Evolutionary conservation across 208 protist species (phyloP).

Genomic region (Crithidia mellificae): DNA sequence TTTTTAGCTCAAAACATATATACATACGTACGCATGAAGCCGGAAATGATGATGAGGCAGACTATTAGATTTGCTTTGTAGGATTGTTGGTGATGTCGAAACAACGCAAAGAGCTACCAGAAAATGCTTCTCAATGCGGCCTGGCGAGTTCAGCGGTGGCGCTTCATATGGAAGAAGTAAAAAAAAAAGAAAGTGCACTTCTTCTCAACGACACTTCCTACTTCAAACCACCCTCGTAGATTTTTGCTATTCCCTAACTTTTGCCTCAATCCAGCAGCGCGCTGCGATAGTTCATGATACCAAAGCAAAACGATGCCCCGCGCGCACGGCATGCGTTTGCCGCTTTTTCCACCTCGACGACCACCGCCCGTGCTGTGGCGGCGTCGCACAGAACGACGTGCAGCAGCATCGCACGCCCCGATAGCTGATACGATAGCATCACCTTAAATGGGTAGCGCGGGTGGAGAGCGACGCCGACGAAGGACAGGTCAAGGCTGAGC

Average conservation of each 20-base stretch:
- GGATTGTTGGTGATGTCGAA: no score
- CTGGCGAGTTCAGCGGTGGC: no score
- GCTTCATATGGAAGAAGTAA: no score
- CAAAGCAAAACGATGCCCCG: constrained; percentile 42
- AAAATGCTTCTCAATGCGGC: no score
- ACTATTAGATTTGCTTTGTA: no score
- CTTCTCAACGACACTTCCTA: no score
- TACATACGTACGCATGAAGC: no score
- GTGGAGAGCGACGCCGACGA: constrained; percentile 25
- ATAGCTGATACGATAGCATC: constrained; percentile 40
- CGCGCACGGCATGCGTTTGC: constrained; percentile 31
- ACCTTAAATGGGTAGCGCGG: constrained; percentile 42
- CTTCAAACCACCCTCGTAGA: background rate
- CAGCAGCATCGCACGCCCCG: constrained; percentile 26
- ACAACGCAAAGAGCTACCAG: no score
- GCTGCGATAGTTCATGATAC: constrained; percentile 34
- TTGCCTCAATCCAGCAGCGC: constrained; percentile 13
- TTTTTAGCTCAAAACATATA: no score
- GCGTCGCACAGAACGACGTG: constrained; percentile 41
- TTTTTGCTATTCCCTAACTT: background rate
- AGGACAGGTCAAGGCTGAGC: constrained; percentile 47
- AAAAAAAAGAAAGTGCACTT: no score
- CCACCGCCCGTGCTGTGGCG: constrained; percentile 24
- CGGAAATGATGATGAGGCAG: no score
- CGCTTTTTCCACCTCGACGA: constrained; percentile 31